Percentiles rank a stretch among this genome's conserved stretches.
phyloP scores from a whole-genome alignment of 2,329 filamentous ascomycete species.

The Davidsoniella virescens region DNA sequence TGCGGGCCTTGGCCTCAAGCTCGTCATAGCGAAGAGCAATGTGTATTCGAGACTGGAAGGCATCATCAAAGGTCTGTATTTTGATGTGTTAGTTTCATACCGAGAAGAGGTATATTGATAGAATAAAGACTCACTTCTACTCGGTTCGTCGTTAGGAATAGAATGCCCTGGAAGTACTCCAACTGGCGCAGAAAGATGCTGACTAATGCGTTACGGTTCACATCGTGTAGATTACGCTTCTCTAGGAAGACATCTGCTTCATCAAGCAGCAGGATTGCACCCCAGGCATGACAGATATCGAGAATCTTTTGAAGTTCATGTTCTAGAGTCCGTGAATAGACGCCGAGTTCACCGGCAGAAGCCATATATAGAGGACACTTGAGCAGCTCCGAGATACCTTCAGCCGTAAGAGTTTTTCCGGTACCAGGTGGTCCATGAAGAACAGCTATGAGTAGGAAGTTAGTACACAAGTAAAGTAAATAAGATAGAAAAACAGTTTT shows the following conservation, averaged over 20 bases:
- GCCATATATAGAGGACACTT: slow-evolving; percentile 73
- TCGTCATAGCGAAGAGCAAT: slow-evolving; percentile 69
- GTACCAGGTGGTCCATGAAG: slow-evolving; percentile 54
- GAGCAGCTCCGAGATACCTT: slow-evolving; percentile 42
- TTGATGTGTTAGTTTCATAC: not conserved
- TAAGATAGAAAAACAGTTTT: slow-evolving; percentile 24
- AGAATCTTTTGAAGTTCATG: slow-evolving; percentile 51
- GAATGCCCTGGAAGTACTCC: slow-evolving; percentile 29
- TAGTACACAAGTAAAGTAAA: not conserved
- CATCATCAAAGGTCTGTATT: slow-evolving; percentile 63
- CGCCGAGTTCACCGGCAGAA: slow-evolving; percentile 66
- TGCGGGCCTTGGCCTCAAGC: slow-evolving; percentile 54
- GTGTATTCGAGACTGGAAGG: slow-evolving; percentile 78
- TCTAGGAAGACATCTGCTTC: slow-evolving; percentile 38
- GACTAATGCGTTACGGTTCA: slow-evolving; percentile 32
- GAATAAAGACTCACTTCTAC: not conserved
- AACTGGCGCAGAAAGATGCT: slow-evolving; percentile 31
- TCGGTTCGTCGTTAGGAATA: slow-evolving; percentile 28
- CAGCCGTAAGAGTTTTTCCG: slow-evolving; percentile 76
- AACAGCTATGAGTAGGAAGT: not conserved
- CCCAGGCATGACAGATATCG: slow-evolving; percentile 32
- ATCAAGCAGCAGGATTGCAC: slow-evolving; percentile 34
- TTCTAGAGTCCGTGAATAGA: slow-evolving; percentile 58
- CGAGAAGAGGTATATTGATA: not conserved
- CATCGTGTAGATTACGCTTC: slow-evolving; percentile 27